phyloP scores from a whole-genome alignment of 441 rosid species.

The Pelargonium myrrhifolium region DNA sequence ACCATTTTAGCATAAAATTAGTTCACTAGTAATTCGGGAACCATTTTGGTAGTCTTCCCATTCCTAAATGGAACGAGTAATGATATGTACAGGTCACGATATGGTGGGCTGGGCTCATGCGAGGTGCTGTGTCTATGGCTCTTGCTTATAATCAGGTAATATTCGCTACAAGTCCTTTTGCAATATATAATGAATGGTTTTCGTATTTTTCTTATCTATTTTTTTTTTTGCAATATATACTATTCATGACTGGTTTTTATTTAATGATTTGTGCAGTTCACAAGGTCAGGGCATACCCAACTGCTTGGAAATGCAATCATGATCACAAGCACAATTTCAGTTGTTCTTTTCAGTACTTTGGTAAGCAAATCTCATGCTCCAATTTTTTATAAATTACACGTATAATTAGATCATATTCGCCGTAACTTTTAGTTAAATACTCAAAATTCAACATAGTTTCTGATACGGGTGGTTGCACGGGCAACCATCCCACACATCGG shows the following conservation, averaged over 20 bases:
- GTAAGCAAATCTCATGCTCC: constrained; percentile 30
- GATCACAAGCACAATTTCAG: constrained; percentile 93
- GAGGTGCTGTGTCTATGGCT: constrained; percentile 98
- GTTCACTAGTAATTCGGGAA: no score
- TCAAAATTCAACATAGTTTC: no score
- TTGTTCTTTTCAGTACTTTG: constrained; percentile 90
- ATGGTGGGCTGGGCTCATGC: constrained; percentile 99
- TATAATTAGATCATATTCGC: no score
- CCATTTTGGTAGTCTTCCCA: no score
- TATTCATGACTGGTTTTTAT: background rate
- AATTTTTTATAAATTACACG: background rate
- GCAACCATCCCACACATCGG: no score
- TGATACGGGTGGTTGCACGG: no score
- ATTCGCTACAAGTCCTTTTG: background rate
- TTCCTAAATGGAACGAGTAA: no score
- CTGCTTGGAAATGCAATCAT: constrained; percentile 62
- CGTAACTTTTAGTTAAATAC: no score
- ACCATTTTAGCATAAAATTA: no score
- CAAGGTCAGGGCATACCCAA: constrained; percentile 55
- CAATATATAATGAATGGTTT: background rate
- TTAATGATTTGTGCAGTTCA: constrained; percentile 44
- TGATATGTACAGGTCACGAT: constrained; percentile 45
- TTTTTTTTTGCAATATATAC: no score
- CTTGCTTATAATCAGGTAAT: constrained; percentile 90
- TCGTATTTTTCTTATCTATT: no score